These are phyloP conservation scores for Staphylotrichum tortipilum DNA, from an alignment of 495 filamentous ascomycete species.

Conservation along the genomic window DNA sequence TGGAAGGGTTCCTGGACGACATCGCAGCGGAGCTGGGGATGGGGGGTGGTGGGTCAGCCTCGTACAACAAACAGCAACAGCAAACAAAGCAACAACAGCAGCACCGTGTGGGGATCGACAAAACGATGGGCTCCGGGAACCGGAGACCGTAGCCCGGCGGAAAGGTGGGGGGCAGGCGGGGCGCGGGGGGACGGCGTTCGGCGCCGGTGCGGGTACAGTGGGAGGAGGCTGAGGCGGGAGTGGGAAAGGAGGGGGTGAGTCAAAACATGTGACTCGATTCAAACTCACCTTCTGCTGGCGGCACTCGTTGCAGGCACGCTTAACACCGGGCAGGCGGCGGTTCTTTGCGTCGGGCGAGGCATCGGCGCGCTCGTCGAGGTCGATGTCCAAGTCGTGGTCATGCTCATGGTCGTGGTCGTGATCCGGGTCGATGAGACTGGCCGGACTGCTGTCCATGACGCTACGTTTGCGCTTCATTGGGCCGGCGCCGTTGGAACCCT, in stretches of 20 bases:
- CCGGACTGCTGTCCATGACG: constrained; percentile 54
- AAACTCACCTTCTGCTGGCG: constrained; percentile 80
- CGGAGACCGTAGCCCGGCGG: background rate
- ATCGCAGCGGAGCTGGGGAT: constrained; percentile 66
- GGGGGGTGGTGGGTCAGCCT: constrained; percentile 3
- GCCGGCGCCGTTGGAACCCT: constrained; percentile 26
- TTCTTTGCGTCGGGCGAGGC: constrained; percentile 26
- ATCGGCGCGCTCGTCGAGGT: constrained; percentile 54
- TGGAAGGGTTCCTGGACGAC: constrained; percentile 78
- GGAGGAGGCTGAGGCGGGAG: background rate
- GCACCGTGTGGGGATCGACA: background rate
- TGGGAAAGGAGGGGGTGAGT: background rate
- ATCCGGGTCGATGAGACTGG: constrained; percentile 56
- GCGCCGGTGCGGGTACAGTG: background rate
- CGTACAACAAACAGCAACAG: background rate
- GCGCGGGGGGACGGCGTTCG: background rate
- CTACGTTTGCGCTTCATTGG: constrained; percentile 43
- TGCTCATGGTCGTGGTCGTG: constrained; percentile 49
- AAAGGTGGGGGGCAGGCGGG: too few species aligned
- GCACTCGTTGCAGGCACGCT: constrained; percentile 91
- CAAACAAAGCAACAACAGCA: background rate
- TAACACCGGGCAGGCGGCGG: constrained; percentile 52
- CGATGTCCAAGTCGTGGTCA: constrained; percentile 52
- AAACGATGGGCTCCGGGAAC: background rate
- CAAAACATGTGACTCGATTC: background rate